Evolutionary conservation across 75 land plant genomes (phyloP).

Genomic region (Sequoiadendron giganteum): DNA sequence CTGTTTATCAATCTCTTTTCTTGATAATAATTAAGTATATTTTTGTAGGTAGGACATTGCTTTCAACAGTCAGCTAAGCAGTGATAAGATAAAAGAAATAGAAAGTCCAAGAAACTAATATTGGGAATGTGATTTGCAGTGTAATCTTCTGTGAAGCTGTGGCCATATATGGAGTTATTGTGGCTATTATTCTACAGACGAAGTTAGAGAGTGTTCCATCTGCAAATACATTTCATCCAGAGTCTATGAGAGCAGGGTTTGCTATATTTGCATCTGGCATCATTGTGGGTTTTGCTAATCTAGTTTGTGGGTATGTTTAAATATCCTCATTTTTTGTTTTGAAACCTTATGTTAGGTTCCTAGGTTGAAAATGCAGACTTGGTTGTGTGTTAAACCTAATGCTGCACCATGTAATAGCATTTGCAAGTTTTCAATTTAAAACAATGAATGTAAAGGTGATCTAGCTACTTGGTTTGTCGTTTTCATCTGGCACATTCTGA

Average conservation of each 20-base stretch:
- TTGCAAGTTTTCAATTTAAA: neutral
- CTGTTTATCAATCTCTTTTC: neutral
- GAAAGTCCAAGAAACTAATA: neutral
- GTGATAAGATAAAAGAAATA: neutral
- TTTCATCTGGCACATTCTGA: neutral
- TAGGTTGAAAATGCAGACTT: neutral
- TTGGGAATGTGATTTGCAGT: constrained; percentile 27
- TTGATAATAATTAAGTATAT: neutral
- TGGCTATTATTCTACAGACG: constrained; percentile 97
- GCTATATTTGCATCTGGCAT: constrained; percentile 96
- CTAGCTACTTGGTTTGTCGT: neutral
- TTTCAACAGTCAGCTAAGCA: neutral
- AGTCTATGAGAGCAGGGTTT: constrained; percentile 94
- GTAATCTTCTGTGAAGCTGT: constrained; percentile 77
- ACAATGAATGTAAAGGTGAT: neutral
- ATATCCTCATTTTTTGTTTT: neutral
- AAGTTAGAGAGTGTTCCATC: constrained; percentile 83
- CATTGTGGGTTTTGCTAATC: constrained; percentile 97
- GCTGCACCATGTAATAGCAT: neutral
- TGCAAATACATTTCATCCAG: constrained; percentile 54
- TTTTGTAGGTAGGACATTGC: neutral
- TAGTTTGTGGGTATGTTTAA: constrained; percentile 83
- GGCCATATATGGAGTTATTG: constrained; percentile 97
- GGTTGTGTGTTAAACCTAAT: neutral
- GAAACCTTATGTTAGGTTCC: neutral